phyloP scores from a whole-genome alignment of 2,329 filamentous ascomycete genomes.

The Fusarium multiceps region DNA sequence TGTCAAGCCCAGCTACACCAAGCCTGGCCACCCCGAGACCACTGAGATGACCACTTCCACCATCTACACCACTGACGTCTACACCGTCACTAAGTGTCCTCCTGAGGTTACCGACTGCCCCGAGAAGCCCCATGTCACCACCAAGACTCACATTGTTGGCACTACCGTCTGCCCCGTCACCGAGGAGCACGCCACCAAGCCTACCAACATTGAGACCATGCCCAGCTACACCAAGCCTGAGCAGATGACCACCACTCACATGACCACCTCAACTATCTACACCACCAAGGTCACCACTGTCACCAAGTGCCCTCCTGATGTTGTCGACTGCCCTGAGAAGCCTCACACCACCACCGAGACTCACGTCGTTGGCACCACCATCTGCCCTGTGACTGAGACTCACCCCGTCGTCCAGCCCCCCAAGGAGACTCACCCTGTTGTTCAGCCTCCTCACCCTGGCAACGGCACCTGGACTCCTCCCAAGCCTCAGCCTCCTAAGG shows the following conservation, averaged over 20 bases:
- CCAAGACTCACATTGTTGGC: constrained; percentile 25
- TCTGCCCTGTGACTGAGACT: constrained; percentile 37
- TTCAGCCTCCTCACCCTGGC: constrained; percentile 13
- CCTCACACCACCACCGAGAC: constrained; percentile 34
- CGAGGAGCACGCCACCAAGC: neutral
- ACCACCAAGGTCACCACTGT: constrained; percentile 37
- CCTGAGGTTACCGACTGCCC: constrained; percentile 24
- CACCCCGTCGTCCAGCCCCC: constrained; percentile 2
- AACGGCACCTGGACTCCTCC: constrained; percentile 29
- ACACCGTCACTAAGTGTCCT: constrained; percentile 28
- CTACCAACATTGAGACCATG: neutral
- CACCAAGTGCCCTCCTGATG: constrained; percentile 30
- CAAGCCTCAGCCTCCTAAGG: constrained; percentile 28
- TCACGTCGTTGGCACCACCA: constrained; percentile 29
- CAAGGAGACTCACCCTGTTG: constrained; percentile 13
- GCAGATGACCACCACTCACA: constrained; percentile 23
- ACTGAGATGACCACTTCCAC: constrained; percentile 30
- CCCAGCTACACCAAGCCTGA: neutral
- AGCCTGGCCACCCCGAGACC: constrained; percentile 16
- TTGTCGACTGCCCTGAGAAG: constrained; percentile 31
- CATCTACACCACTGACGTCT: constrained; percentile 32
- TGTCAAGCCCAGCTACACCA: constrained; percentile 1
- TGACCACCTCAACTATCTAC: constrained; percentile 32
- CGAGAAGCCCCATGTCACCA: constrained; percentile 21
- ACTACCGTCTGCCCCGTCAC: constrained; percentile 33